Evolutionary conservation across 352 stramenopile species (phyloP).

Genomic region (Globisporangium acanthophoron): DNA sequence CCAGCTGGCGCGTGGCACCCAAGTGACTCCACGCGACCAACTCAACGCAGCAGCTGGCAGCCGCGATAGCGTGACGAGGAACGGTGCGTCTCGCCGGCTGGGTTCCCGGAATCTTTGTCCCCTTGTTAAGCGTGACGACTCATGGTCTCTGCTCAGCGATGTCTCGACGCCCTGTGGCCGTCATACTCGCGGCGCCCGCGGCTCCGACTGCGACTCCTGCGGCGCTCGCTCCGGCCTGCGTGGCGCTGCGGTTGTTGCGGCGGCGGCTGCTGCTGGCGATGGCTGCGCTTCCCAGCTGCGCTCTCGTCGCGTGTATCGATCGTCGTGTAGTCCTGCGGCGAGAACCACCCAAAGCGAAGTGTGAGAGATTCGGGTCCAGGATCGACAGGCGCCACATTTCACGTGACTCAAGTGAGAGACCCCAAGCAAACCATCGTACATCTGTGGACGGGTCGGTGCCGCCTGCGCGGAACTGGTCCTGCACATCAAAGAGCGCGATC

Average conservation of each 20-base stretch:
- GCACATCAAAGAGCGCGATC: slow-evolving; percentile 1
- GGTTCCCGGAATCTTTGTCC: neutral
- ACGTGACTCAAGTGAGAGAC: neutral
- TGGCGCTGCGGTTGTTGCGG: neutral
- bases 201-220: slow-evolving; percentile 7
- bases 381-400: neutral
- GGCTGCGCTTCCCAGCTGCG: neutral
- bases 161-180: neutral
- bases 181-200: neutral
- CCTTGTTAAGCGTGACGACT: neutral
- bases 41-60: neutral
- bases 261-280: too few relatives aligned
- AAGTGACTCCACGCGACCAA: neutral
- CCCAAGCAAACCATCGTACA: slow-evolving; percentile 16
- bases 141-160: neutral
- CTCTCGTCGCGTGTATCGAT: slow-evolving; percentile 46
- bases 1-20: neutral
- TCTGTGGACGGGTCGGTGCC: slow-evolving; percentile 45
- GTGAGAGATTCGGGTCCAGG: neutral
- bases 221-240: neutral
- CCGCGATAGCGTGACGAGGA: neutral
- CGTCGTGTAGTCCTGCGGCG: slow-evolving; percentile 56
- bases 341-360: neutral
- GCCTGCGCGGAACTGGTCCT: slow-evolving; percentile 69
- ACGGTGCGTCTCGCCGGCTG: neutral